Conservation (phyloP, 78 protist genomes). For the Dictyostelium brefeldianum region DNA sequence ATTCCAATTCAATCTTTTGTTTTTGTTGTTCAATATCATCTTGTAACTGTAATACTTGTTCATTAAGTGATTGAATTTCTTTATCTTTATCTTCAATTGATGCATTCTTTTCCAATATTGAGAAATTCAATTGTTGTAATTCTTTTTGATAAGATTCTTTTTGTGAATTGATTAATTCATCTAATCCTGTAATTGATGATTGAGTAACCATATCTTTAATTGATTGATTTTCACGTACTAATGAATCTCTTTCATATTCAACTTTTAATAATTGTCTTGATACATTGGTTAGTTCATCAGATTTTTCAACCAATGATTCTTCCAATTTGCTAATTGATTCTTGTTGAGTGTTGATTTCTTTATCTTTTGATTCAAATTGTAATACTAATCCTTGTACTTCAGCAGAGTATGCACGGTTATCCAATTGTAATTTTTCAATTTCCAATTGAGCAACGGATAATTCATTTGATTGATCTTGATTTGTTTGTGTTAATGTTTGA, state of each 20-base stretch:
- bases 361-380: not conserved
- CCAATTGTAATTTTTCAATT: not conserved
- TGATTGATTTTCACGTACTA: slow-evolving; percentile 41
- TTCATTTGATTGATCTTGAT: not conserved
- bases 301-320: not conserved
- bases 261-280: slow-evolving; percentile 15
- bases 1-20: not conserved
- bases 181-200: not conserved
- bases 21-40: not conserved
- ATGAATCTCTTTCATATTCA: slow-evolving; percentile 40
- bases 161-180: slow-evolving; percentile 17
- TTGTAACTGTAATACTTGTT: not conserved
- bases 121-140: slow-evolving; percentile 16
- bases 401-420: not conserved
- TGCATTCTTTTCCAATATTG: slow-evolving; percentile 30
- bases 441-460: not conserved
- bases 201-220: slow-evolving; percentile 32
- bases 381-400: not conserved
- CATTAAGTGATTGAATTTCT: not conserved
- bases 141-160: slow-evolving; percentile 35
- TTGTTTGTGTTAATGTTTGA: not conserved
- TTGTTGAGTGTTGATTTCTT: not conserved
- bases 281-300: not conserved
- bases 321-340: not conserved
- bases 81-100: slow-evolving; percentile 36